Evolutionary conservation across 73 alveolate genomes (phyloP), one percentile per base, ranked within the genome.

Genomic region (Stentor roeselii): DNA sequence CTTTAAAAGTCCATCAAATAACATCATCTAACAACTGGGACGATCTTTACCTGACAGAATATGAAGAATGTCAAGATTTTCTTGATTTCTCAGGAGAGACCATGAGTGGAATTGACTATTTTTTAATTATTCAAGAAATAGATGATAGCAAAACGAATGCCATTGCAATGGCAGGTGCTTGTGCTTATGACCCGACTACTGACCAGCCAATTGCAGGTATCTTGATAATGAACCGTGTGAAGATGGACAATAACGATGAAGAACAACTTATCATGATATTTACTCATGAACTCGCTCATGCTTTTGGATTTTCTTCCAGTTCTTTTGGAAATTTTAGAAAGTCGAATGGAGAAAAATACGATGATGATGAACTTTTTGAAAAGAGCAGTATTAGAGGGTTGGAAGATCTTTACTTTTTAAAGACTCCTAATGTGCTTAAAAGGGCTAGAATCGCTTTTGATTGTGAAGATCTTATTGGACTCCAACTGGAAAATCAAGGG

Each of bases 281-380:
- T 67, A 67, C 37, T 21, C 80, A 67, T 67, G 80, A 67, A 67
- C 27, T 67, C 41, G 34, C 80, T 0, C 80, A 67, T 67, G 80
- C 80, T 30, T 32, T 67, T 1, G 80, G n/a, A 0, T 67, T 67
- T 67, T 67, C 80, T 21, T 14, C 27, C 50, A 27, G 42, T 67
- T 30, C 21, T 1, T 30, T 21, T n/a, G 14, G 41, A 15, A 0
- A 21, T 21, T 67, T 14, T 1, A n/a, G 14, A 30, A 21, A 67
- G 80, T 1, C 50, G 15, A 40, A 67, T 67, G 80, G 80, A 32
- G 34, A 36, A 27, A 34, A 30, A 67, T 67, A 67, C 2, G n/a
- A 21, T 21, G 37, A 32, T 32, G 11, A 34, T 32, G 27, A 30
- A 30, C 41, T 27, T 21, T 21, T 21, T 1, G 80, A 21, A 21